Conservation (phyloP, 225 moss, liverwort and hornwort genomes). For the Ulota crispa region DNA sequence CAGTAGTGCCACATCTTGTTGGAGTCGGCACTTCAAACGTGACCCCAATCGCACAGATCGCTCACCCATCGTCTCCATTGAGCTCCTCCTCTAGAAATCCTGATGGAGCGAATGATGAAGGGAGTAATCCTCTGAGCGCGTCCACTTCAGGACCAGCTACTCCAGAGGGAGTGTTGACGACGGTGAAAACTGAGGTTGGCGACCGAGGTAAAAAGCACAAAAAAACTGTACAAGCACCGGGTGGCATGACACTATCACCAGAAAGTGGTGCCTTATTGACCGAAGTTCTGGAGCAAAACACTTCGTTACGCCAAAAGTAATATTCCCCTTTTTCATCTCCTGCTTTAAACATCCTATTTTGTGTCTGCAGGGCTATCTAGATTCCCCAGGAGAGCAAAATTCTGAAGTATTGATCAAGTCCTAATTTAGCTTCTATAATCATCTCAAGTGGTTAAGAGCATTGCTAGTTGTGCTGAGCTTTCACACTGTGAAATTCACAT, state of each 20-base stretch:
- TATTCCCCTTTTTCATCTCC: not conserved
- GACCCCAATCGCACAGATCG: not conserved
- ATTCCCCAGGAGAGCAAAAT: not conserved
- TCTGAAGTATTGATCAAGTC: not conserved
- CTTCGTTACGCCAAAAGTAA: constrained; percentile 33
- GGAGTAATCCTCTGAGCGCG: constrained; percentile 15
- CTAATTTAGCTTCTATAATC: too few relatives aligned
- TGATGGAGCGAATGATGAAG: not conserved
- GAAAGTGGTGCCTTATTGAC: constrained; percentile 29
- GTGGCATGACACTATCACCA: constrained; percentile 22
- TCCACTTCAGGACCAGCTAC: constrained; percentile 26
- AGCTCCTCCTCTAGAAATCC: constrained; percentile 14
- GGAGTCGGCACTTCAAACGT: not conserved
- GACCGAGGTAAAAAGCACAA: not conserved
- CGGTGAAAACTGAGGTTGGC: constrained; percentile 2
- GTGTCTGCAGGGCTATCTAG: not conserved
- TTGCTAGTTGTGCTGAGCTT: too few relatives aligned
- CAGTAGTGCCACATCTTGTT: not conserved
- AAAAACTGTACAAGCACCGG: not conserved
- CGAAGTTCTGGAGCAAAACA: constrained; percentile 51
- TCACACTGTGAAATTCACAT: too few relatives aligned
- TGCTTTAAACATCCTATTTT: not conserved
- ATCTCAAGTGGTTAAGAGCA: too few relatives aligned
- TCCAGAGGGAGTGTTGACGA: constrained; percentile 9
- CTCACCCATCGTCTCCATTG: not conserved